Percentiles rank a stretch among this genome's conserved stretches.
Conservation (phyloP, 768 basidiomycete species). For the Boletus reticuloceps region DNA sequence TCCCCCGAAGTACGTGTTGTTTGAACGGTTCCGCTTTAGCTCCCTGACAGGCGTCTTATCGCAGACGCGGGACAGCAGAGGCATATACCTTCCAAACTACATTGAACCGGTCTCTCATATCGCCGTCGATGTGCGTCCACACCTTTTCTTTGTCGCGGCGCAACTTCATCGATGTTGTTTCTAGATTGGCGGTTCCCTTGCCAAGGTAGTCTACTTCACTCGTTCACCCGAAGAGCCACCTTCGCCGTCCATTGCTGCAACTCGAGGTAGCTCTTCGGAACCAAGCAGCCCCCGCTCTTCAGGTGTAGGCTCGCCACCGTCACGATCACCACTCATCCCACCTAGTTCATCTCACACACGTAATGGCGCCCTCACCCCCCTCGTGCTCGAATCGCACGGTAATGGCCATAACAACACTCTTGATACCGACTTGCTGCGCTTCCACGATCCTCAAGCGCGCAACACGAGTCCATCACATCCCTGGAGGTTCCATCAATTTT, state of each 20-base stretch:
- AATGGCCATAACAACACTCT: conserved; percentile 26
- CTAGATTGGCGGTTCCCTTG: conserved; percentile 94
- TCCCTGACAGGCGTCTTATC: conserved; percentile 14
- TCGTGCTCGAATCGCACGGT: conserved; percentile 58
- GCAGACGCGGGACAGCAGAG: conserved; percentile 89
- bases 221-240: conserved; percentile 85
- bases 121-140: conserved; percentile 83
- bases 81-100: conserved; percentile 96
- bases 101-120: conserved; percentile 98
- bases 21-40: conserved; percentile 1
- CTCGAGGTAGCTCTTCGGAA: conserved; percentile 52
- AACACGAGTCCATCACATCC: conserved; percentile 65
- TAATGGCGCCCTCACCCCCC: conserved; percentile 81
- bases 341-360: conserved; percentile 35
- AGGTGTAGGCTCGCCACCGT: conserved; percentile 27
- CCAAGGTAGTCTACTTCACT: conserved; percentile 98
- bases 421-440: conserved; percentile 47
- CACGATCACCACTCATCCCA: conserved; percentile 24
- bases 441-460: conserved; percentile 68
- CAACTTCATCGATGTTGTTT: conserved; percentile 3
- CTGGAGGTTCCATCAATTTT: conserved; percentile 96
- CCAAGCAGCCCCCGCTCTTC: conserved; percentile 42
- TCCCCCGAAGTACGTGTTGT: conserved; percentile 76
- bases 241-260: conserved; percentile 67
- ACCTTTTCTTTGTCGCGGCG: neutral